phyloP scores from a whole-genome alignment of 1,284 basidiomycete genomes.

The Ceratobasidium theobromae region DNA sequence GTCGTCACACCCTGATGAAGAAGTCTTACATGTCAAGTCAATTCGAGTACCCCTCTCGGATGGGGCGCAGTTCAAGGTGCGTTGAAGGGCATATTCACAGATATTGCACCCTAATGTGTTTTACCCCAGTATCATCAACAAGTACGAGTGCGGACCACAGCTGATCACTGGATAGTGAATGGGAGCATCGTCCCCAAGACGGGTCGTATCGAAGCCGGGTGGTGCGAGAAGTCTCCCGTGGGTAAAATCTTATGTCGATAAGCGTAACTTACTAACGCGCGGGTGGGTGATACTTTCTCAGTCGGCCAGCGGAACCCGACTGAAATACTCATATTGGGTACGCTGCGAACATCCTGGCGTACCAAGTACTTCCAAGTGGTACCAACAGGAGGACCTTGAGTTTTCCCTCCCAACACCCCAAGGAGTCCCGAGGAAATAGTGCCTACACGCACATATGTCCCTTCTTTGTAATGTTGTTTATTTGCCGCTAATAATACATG shows the following conservation, averaged over 20 bases:
- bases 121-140: conserved; percentile 9
- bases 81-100: background rate
- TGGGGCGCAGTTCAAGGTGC: conserved; percentile 16
- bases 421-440: conserved; percentile 5
- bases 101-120: background rate
- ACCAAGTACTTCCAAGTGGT: conserved; percentile 11
- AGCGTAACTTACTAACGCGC: background rate
- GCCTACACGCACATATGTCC: background rate
- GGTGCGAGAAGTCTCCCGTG: conserved; percentile 25
- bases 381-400: conserved; percentile 29
- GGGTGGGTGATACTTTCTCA: background rate
- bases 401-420: conserved; percentile 5
- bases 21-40: conserved; percentile 12
- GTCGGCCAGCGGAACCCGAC: conserved; percentile 8
- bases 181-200: conserved; percentile 2
- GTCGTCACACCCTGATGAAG: conserved; percentile 21
- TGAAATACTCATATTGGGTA: conserved; percentile 28
- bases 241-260: background rate
- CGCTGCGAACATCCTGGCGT: conserved; percentile 12
- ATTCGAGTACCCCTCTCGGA: conserved; percentile 14
- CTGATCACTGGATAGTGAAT: conserved; percentile 15
- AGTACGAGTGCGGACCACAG: background rate
- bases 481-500: background rate
- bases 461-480: background rate
- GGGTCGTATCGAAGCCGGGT: conserved; percentile 24